Percentiles rank a stretch among this genome's conserved stretches.
phyloP scores from a whole-genome alignment of 2,329 filamentous ascomycete genomes.

The Raffaelea deltoideospora region DNA sequence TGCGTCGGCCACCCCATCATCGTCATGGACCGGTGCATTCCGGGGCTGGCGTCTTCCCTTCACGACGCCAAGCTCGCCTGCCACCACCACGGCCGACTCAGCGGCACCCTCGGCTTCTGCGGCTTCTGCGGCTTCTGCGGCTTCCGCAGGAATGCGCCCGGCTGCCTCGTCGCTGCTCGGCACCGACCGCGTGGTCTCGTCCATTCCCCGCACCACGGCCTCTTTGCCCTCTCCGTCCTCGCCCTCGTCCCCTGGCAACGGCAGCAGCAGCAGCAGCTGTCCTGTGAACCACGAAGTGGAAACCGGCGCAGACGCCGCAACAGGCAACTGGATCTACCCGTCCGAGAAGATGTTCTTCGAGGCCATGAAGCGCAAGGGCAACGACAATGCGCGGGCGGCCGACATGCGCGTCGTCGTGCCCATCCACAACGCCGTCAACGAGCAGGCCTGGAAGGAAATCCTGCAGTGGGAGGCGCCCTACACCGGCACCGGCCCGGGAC shows the following conservation, averaged over 20 bases:
- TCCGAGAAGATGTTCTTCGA: conserved; percentile 97
- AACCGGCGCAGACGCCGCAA: conserved; percentile 49
- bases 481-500: conserved; percentile 30
- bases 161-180: conserved; percentile 28
- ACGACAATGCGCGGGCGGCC: conserved; percentile 49
- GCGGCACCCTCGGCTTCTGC: conserved; percentile 28
- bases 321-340: conserved; percentile 94
- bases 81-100: no score
- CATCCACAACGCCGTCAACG: conserved; percentile 97
- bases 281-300: conserved; percentile 61
- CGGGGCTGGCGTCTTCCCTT: not conserved
- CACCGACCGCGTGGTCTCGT: conserved; percentile 58
- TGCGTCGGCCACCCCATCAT: no score
- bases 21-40: not conserved
- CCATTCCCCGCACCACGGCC: conserved; percentile 45
- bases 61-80: no score
- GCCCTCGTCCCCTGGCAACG: conserved; percentile 21
- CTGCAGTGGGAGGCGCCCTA: conserved; percentile 71
- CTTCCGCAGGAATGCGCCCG: conserved; percentile 3
- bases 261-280: conserved; percentile 13
- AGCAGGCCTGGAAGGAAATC: conserved; percentile 89
- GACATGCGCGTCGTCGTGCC: conserved; percentile 90
- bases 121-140: conserved; percentile 14
- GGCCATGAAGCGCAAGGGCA: conserved; percentile 83
- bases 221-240: not conserved